phyloP scores from a whole-genome alignment of 83 land plant species.

The Diphasiastrum complanatum region DNA sequence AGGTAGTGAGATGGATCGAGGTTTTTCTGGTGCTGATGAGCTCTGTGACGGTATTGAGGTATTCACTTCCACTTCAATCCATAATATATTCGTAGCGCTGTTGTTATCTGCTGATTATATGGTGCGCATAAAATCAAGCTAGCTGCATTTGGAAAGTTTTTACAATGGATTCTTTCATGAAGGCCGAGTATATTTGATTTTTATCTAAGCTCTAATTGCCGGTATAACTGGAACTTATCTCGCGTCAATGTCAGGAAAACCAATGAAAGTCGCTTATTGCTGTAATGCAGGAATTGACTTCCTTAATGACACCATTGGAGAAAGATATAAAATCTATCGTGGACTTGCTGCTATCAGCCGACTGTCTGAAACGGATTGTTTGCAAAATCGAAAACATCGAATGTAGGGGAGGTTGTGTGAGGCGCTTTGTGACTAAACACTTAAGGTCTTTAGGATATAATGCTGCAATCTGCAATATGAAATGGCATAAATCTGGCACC shows the following conservation, averaged over 20 bases:
- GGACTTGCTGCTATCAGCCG: background rate
- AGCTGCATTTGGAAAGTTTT: no score
- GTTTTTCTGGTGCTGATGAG: background rate
- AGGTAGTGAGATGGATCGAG: slow-evolving; percentile 9
- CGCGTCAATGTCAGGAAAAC: no score
- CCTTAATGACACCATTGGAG: background rate
- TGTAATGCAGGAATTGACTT: slow-evolving; percentile 8
- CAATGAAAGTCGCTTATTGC: no score
- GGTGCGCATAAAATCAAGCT: background rate
- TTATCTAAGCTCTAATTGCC: no score
- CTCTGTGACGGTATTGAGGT: slow-evolving; percentile 9
- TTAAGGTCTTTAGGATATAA: slow-evolving; percentile 18
- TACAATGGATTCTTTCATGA: no score
- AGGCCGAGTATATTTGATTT: no score
- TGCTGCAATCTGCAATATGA: slow-evolving; percentile 25
- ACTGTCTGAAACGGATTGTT: background rate
- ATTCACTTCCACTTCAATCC: background rate
- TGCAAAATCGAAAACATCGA: slow-evolving; percentile 8
- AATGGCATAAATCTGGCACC: slow-evolving; percentile 19
- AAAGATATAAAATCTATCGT: background rate
- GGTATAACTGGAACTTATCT: no score
- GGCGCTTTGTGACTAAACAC: slow-evolving; percentile 13
- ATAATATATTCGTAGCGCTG: background rate
- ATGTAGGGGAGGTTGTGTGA: slow-evolving; percentile 19
- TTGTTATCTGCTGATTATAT: background rate